Percentiles rank a stretch among this genome's conserved stretches.
Evolutionary conservation across 2,329 filamentous ascomycete species (phyloP).

Genomic region (Aspergillus brasiliensis): DNA sequence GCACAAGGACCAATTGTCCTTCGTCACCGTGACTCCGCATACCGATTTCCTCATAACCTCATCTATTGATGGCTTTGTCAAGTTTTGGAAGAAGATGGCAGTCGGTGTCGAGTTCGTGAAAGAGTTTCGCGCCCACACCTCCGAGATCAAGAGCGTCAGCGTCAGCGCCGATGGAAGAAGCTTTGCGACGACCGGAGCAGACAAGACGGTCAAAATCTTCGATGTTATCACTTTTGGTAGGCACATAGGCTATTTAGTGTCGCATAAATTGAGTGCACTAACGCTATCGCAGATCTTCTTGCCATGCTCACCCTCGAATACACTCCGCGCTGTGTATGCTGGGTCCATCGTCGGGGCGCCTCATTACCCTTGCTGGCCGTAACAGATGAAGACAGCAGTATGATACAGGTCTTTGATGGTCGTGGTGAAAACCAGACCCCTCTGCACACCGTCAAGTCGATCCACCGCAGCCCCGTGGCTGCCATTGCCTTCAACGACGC

Average conservation of each 20-base stretch:
- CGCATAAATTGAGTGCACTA: neutral
- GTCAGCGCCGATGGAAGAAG: conserved; percentile 88
- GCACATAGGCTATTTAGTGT: conserved; percentile 2
- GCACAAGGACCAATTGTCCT: conserved; percentile 94
- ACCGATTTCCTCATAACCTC: conserved; percentile 96
- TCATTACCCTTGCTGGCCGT: conserved; percentile 84
- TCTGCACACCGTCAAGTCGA: conserved; percentile 72
- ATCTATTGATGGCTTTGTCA: conserved; percentile 92
- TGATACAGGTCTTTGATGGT: conserved; percentile 85
- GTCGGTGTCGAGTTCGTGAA: conserved; percentile 96
- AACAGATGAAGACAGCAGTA: conserved; percentile 70
- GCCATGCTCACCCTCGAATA: conserved; percentile 79
- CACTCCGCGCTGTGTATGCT: conserved; percentile 78
- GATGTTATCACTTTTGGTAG: conserved; percentile 75
- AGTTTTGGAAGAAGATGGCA: conserved; percentile 97
- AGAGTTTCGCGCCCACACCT: conserved; percentile 88
- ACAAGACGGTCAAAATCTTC: conserved; percentile 56
- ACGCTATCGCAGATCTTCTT: conserved; percentile 63
- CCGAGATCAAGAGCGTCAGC: conserved; percentile 80
- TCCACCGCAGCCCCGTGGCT: conserved; percentile 81
- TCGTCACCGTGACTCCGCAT: conserved; percentile 81
- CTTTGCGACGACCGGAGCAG: conserved; percentile 80
- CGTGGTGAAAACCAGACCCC: conserved; percentile 76
- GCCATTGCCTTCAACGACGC: conserved; percentile 86
- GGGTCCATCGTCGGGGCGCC: conserved; percentile 86